phyloP scores from a whole-genome alignment of 768 basidiomycete species.

The Dictyophora rubrovolvata region DNA sequence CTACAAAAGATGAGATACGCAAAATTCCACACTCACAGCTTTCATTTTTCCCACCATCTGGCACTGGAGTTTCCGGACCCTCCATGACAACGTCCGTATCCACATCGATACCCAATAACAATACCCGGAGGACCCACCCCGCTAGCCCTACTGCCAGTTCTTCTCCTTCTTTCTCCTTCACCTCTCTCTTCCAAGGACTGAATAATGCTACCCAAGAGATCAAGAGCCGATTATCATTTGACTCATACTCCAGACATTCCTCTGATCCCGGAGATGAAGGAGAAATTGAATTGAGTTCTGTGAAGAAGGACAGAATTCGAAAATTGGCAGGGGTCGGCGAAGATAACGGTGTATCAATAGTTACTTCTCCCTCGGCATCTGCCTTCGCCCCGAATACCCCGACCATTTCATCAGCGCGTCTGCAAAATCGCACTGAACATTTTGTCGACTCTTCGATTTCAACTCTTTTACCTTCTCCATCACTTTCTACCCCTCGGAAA shows the following conservation, averaged over 20 bases:
- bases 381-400: not conserved
- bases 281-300: not conserved
- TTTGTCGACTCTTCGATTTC: not conserved
- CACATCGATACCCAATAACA: slow-evolving; percentile 7
- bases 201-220: slow-evolving; percentile 45
- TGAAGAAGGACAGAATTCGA: not conserved
- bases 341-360: not conserved
- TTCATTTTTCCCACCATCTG: slow-evolving; percentile 45
- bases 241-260: slow-evolving; percentile 21
- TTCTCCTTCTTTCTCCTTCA: slow-evolving; percentile 18
- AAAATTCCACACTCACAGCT: slow-evolving; percentile 41
- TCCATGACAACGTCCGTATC: not conserved
- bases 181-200: slow-evolving; percentile 20
- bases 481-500: not conserved
- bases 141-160: slow-evolving; percentile 32
- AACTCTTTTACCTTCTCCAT: not conserved
- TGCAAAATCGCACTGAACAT: not conserved
- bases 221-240: slow-evolving; percentile 44
- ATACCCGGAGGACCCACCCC: slow-evolving; percentile 12
- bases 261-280: slow-evolving; percentile 5
- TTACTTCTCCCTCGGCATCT: not conserved
- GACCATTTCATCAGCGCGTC: too few relatives aligned
- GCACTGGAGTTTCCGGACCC: slow-evolving; percentile 11
- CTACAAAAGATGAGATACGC: slow-evolving; percentile 22
- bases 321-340: not conserved